Evolutionary conservation across 352 stramenopile genomes (phyloP).

Genomic region (Globisporangium camurandrum): DNA sequence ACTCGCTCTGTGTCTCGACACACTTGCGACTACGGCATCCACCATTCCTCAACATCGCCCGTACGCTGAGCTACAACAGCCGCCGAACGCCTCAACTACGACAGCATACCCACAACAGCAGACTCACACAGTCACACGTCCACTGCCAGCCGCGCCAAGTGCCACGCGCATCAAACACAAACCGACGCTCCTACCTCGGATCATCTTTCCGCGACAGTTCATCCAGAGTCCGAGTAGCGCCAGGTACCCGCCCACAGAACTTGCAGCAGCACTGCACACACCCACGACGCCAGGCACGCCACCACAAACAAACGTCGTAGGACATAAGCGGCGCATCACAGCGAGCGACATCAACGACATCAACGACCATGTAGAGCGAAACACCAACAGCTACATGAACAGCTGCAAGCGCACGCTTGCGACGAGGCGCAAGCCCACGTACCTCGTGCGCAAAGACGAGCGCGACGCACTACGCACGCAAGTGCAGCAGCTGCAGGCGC

Average conservation of each 20-base stretch:
- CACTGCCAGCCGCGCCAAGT: not conserved
- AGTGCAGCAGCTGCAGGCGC: constrained; percentile 27
- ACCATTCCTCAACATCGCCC: too few species aligned
- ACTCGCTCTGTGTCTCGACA: too few species aligned
- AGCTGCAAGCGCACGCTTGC: constrained; percentile 15
- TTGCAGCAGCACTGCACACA: not conserved
- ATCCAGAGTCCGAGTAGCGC: not conserved
- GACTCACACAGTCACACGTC: not conserved
- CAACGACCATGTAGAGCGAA: not conserved
- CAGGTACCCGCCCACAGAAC: not conserved
- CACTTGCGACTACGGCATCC: too few species aligned
- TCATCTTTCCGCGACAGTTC: constrained; percentile 5
- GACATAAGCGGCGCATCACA: constrained; percentile 3
- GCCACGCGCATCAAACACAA: not conserved
- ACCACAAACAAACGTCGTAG: not conserved
- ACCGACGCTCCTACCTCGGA: constrained; percentile 7
- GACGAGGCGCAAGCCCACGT: constrained; percentile 35
- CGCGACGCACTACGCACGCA: constrained; percentile 27
- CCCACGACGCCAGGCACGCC: not conserved
- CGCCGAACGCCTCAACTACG: not conserved
- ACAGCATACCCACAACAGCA: not conserved
- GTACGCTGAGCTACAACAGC: not conserved
- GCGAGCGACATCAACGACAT: constrained; percentile 1
- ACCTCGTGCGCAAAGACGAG: constrained; percentile 44
- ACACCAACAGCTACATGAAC: constrained; percentile 2